Percentiles rank a stretch among this genome's conserved stretches.
These are phyloP conservation scores for Cerioporus squamosus DNA, from an alignment of 1,284 basidiomycete species.

Conservation along the genomic window DNA sequence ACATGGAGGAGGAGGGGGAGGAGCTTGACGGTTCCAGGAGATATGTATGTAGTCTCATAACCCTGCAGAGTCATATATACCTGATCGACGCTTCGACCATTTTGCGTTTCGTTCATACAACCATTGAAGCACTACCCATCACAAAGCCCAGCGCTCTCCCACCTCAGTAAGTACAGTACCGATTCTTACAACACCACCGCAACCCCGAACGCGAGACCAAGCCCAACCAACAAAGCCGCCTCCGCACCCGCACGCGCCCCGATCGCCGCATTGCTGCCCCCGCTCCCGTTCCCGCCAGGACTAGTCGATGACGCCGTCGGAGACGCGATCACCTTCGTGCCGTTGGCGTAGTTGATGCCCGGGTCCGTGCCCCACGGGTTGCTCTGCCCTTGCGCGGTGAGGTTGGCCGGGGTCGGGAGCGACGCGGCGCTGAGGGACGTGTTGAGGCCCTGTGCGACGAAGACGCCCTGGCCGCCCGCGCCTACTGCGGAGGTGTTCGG, in stretches of 20 bases:
- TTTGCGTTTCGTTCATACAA: no score
- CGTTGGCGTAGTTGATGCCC: slow-evolving; percentile 27
- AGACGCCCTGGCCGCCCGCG: slow-evolving; percentile 46
- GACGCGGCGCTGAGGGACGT: slow-evolving; percentile 36
- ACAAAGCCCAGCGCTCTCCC: no score
- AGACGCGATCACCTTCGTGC: slow-evolving; percentile 21
- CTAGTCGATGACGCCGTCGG: slow-evolving; percentile 8
- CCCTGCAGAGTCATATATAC: no score
- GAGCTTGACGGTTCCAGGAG: no score
- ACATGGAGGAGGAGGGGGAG: no score
- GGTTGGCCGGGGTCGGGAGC: slow-evolving; percentile 46
- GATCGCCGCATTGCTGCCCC: slow-evolving; percentile 5
- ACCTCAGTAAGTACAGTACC: background rate
- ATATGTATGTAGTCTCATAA: no score
- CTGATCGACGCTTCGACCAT: no score
- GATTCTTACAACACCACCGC: background rate
- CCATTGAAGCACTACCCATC: no score
- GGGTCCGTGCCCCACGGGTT: slow-evolving; percentile 29
- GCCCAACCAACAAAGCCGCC: background rate
- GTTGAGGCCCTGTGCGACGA: slow-evolving; percentile 41
- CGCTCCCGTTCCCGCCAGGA: background rate
- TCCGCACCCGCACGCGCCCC: background rate
- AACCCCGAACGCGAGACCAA: background rate
- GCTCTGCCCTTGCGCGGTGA: slow-evolving; percentile 35
- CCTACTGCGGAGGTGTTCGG: slow-evolving; percentile 42